Evolutionary conservation across 768 basidiomycete species (phyloP).

Genomic region (Paxillus involutus): DNA sequence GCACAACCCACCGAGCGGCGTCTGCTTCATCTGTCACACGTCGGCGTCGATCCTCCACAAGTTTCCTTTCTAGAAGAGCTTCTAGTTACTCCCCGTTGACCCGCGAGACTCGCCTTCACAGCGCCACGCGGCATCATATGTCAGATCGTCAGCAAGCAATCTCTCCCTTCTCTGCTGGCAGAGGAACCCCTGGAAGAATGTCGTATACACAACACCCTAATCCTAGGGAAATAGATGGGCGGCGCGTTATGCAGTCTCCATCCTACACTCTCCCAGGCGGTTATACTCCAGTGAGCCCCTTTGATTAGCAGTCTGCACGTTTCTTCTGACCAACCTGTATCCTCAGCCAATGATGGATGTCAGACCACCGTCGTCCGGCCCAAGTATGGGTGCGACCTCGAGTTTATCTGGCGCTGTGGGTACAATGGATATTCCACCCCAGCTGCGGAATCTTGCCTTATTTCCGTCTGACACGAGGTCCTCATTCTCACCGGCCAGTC

Average conservation of each 20-base stretch:
- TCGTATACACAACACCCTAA: conserved; percentile 31
- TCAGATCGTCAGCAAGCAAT: conserved; percentile 26
- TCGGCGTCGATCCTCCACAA: conserved; percentile 30
- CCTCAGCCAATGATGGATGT: conserved; percentile 20
- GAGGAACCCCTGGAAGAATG: conserved; percentile 29
- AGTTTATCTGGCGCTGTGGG: conserved; percentile 66
- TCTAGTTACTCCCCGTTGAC: conserved; percentile 35
- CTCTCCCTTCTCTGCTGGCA: conserved; percentile 16
- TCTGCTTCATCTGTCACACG: conserved; percentile 31
- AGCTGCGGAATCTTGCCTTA: conserved; percentile 28
- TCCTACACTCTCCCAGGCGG: conserved; percentile 31
- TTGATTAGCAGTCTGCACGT: conserved; percentile 1
- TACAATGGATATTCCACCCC: conserved; percentile 43
- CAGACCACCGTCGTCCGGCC: conserved; percentile 36
- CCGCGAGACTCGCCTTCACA: conserved; percentile 17
- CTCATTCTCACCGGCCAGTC: conserved; percentile 12
- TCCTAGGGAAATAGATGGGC: conserved; percentile 42
- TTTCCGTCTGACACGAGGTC: conserved; percentile 21
- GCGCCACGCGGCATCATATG: conserved; percentile 29
- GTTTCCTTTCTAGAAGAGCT: conserved; percentile 36
- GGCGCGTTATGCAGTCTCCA: conserved; percentile 29
- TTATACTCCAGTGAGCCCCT: conserved; percentile 37
- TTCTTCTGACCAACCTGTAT: conserved; percentile 19
- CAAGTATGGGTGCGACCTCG: conserved; percentile 44
- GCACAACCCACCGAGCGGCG: conserved; percentile 19